These are phyloP conservation scores for Leccinellum rugosiceps DNA, from an alignment of 768 basidiomycete genomes.

Conservation along the genomic window DNA sequence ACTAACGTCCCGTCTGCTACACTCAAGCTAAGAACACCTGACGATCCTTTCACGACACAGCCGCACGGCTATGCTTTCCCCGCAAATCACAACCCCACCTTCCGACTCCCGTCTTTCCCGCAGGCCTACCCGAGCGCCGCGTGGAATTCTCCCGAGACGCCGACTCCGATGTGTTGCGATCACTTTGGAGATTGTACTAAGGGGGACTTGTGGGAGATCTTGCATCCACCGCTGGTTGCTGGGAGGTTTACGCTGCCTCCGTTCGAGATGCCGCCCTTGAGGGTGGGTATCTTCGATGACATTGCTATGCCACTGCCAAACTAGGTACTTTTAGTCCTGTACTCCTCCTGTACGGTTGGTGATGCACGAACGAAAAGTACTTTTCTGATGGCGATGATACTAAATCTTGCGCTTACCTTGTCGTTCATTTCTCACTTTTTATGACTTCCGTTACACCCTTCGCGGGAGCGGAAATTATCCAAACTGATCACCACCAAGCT, in stretches of 20 bases:
- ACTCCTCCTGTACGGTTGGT: neutral
- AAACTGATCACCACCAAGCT: no score
- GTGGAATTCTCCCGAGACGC: constrained; percentile 20
- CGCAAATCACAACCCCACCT: constrained; percentile 1
- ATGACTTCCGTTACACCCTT: neutral
- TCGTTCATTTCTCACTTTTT: neutral
- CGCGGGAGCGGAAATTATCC: neutral
- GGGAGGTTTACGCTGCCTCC: constrained; percentile 20
- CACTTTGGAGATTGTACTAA: constrained; percentile 24
- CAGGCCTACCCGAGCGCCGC: neutral
- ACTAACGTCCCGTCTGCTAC: constrained; percentile 1
- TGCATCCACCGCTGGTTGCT: constrained; percentile 24
- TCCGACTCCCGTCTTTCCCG: constrained; percentile 16
- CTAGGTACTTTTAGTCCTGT: neutral
- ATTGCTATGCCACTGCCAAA: neutral
- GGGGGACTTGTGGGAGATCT: constrained; percentile 24
- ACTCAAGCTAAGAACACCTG: neutral
- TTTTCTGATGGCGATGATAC: neutral
- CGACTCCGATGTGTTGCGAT: constrained; percentile 24
- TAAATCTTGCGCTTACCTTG: no score
- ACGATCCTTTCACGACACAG: constrained; percentile 19
- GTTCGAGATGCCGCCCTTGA: constrained; percentile 22
- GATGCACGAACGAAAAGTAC: neutral
- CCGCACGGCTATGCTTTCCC: neutral
- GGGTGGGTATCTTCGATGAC: constrained; percentile 10